Evolutionary conservation across 805 yeast species (phyloP), one percentile per base, ranked within the genome.

Genomic region (Pichia occidentalis): DNA sequence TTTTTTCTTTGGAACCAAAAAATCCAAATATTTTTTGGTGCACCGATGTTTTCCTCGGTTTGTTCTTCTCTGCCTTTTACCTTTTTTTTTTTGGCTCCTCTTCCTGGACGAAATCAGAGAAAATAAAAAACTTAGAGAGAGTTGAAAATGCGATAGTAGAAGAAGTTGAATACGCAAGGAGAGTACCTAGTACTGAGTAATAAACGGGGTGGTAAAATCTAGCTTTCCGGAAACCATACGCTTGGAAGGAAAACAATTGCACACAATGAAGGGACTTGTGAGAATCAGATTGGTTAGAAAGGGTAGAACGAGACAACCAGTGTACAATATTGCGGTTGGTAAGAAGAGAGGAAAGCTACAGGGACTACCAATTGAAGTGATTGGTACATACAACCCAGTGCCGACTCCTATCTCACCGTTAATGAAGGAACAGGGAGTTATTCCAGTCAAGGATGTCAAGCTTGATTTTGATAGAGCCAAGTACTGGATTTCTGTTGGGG

Each of bases 401-500:
- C 84, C 97, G 4, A 68, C 71, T 36, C 83, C 90, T 22, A 59
- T 80, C 39, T 68, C 81, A 0, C 74, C 78, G 17, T 73, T 68
- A 44, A 85, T 83, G 52, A 65, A 64, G 47, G 74, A 70, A 27
- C 57, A 56, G 16, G 84, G 82, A 9, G 56, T 61, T 24, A 64
- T 65, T 27, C 84, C 88, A 10, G 68, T 72, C 34, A 90, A 92
- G 58, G 87, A 87, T 49, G 74, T 90, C 28, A 73, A 79, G 48
- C 65, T 92, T 25, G 97, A 92, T 57, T 87, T 92, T 56, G 77
- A 77, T 47, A 76, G 96, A 52, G 77, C 95, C 5, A 86, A 86
- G 59, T 92, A 92, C 62, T 92, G 98, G 98, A 65, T 92, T 24
- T 95, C 96, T 52, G 95, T 86, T 14, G 98, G 98, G 10, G 97